These are phyloP conservation scores for Diplodia sapinea DNA, from an alignment of 2,329 filamentous ascomycete genomes.

Conservation along the genomic window DNA sequence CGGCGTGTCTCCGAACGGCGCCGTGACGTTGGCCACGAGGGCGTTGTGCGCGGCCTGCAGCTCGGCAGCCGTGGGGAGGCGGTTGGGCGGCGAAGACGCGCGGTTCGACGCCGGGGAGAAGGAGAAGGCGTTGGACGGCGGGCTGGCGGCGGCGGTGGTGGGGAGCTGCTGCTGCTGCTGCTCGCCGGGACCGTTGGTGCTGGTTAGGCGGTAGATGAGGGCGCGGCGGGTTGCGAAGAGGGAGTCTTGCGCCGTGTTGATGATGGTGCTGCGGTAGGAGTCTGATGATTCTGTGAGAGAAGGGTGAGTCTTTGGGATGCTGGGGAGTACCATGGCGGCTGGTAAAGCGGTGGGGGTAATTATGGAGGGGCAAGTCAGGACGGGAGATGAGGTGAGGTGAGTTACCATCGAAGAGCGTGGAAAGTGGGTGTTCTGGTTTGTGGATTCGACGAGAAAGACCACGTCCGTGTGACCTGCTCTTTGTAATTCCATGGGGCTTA, in stretches of 20 bases:
- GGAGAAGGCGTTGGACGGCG: slow-evolving; percentile 36
- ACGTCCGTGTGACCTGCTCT: neutral
- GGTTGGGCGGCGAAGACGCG: slow-evolving; percentile 12
- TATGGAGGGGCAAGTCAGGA: neutral
- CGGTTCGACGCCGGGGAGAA: slow-evolving; percentile 33
- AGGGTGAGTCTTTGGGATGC: neutral
- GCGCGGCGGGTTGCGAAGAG: slow-evolving; percentile 35
- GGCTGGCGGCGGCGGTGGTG: slow-evolving; percentile 37
- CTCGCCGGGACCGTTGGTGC: slow-evolving; percentile 20
- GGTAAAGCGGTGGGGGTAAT: neutral
- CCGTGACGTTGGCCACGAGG: slow-evolving; percentile 35
- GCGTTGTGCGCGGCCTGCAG: slow-evolving; percentile 36
- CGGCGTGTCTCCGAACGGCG: slow-evolving; percentile 37
- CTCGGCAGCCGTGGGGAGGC: slow-evolving; percentile 34
- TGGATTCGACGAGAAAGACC: slow-evolving; percentile 27
- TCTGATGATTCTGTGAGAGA: slow-evolving; percentile 38
- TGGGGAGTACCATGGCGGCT: neutral
- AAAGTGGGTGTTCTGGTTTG: slow-evolving; percentile 38
- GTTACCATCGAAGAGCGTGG: slow-evolving; percentile 40
- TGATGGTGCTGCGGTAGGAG: slow-evolving; percentile 40
- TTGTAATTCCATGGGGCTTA: slow-evolving; percentile 15
- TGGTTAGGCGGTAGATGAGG: slow-evolving; percentile 33
- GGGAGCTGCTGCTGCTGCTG: slow-evolving; percentile 35
- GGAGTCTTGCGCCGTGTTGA: slow-evolving; percentile 33
- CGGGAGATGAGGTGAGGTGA: neutral